Base-by-base conservation (phyloP, 2,329 filamentous ascomycete species). In the Fusarium kyushuense region DNA sequence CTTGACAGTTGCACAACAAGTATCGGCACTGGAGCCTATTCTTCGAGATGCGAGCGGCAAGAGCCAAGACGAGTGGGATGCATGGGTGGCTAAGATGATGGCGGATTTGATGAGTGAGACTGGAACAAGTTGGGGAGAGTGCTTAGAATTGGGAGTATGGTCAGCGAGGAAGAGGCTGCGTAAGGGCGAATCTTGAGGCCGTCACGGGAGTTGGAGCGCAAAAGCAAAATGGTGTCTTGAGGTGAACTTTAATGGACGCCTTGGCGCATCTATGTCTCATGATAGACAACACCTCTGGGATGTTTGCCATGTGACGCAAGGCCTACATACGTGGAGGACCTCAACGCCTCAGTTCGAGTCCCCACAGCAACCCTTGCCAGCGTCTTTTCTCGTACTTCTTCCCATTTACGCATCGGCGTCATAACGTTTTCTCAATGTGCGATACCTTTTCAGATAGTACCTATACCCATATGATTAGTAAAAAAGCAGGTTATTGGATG, bases 21-120 rank as follows among this genome's bases (percentile, higher is more conserved):
- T 97, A 54, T 92, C 96, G 76, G 91, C 90, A 66, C 82, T 97
- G 73, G 94, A 97, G 79, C 92, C 93, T 7, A 81, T 96, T 60
- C 81, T 97, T 71, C 88, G 92, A 72, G 92, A 97, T 73, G 88
- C 89, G 45, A 96, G 92, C 74, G 92, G 91, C 16, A 97, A 97
- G 83, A 93, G 91, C 73, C 89, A 92, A 75, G 93, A 97, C 71
- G 94, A 97, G 80, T 97, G 94, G 94, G 92, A 96, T 77, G 84
- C 89, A 41, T 97, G 94, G 94, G 89, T 92, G 80, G 89, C 90
- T 40, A 92, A 90, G 78, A 92, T 97, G 91, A 95, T 93, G 86
- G 87, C 88, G 46, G 91, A 96, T 78, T 79, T 97, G 74, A 85
- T 97, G 75, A 89, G 91, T 76, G 90, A 95, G 63, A 90, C 89